These are phyloP conservation scores for Sarcomyxa edulis DNA, from an alignment of 768 basidiomycete genomes.

Conservation along the genomic window DNA sequence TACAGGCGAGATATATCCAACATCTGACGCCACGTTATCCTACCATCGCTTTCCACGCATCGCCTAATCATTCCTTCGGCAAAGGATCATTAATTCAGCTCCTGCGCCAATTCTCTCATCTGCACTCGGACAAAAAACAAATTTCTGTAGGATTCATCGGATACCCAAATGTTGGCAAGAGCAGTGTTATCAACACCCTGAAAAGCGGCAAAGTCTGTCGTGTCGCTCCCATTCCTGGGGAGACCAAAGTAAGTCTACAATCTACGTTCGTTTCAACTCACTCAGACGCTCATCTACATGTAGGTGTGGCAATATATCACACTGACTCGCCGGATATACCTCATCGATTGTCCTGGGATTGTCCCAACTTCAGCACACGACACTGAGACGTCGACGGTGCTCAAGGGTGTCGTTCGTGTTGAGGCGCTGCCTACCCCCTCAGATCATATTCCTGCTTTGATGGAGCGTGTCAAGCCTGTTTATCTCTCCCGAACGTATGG, in stretches of 20 bases:
- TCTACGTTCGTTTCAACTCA: background rate
- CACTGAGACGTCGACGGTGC: conserved; percentile 83
- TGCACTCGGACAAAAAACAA: conserved; percentile 98
- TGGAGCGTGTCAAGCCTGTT: conserved; percentile 87
- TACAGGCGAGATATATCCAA: conserved; percentile 90
- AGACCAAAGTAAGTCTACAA: conserved; percentile 68
- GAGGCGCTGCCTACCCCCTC: conserved; percentile 91
- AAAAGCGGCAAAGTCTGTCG: conserved; percentile 97
- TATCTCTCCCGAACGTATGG: conserved; percentile 87
- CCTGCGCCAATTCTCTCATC: conserved; percentile 91
- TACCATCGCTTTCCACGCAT: conserved; percentile 97
- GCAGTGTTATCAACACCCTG: conserved; percentile 95
- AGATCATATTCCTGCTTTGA: conserved; percentile 84
- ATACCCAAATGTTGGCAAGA: conserved; percentile 98
- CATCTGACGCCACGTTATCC: conserved; percentile 93
- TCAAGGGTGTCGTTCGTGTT: conserved; percentile 95
- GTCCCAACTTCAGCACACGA: conserved; percentile 93
- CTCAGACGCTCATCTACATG: background rate
- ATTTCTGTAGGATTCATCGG: conserved; percentile 98
- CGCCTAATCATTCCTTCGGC: conserved; percentile 97
- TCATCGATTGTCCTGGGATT: conserved; percentile 98
- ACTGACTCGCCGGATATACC: conserved; percentile 91
- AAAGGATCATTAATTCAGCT: conserved; percentile 98
- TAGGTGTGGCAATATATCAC: conserved; percentile 99
- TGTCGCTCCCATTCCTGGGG: conserved; percentile 95